Evolutionary conservation across 257 asterid genomes (phyloP), one percentile per base, ranked within the genome.

Genomic region (Lycium barbarum): DNA sequence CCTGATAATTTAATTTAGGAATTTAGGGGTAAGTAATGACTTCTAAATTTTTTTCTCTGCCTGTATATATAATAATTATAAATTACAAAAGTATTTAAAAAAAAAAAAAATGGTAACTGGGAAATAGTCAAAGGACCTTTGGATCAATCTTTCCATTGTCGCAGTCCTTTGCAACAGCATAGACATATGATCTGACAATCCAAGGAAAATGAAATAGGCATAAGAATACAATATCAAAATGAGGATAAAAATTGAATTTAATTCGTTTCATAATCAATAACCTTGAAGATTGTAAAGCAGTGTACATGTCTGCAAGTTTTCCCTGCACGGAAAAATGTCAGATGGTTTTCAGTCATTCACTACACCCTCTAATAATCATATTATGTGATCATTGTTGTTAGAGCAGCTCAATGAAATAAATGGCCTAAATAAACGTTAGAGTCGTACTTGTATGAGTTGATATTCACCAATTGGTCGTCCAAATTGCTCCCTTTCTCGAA

Each of bases 91-190:
- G 3, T 26, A 26, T n/a, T n/a, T n/a, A 59, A 2, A 59, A 66
- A 62, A 22, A 3, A 5, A 22, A 11, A 0, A 36, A 6, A 18
- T 7, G 9, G 36, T 8, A 9, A 11, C 12, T 7, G 55, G 26
- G 43, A 49, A 54, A 54, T 3, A 55, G 59, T 63, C 5, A 14
- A 26, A 17, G 5, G 11, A 97, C 98, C 98, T 93, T 94, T 7
- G 98, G 90, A 76, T 92, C 92, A 82, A 95, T 80, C 45, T 83
- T 88, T 86, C 99, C 99, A 45, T 85, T 88, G 89, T 95, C 99
- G 85, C 98, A 97, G 79, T 95, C 99, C 89, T 94, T 89, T 71
- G 99, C 99, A 83, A 95, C 99, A 26, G 99, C 94, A 89, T 97
- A 97, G 79, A 93, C 95, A 80, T 95, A 96, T 12, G 99, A 92